Conservation (phyloP, 441 rosid genomes). For the Gossypium lobatum region DNA sequence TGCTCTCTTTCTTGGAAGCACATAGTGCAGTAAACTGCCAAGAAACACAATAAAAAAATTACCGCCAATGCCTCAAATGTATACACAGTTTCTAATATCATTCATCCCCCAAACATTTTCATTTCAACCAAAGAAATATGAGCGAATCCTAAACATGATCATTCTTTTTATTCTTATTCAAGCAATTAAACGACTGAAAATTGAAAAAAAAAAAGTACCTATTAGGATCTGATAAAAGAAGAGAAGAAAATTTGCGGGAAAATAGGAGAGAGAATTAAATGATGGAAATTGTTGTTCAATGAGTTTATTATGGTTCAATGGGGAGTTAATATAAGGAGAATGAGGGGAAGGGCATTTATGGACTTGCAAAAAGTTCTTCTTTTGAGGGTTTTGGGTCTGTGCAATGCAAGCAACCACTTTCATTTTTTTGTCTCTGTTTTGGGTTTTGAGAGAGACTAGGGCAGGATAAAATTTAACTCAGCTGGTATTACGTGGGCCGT, state of each 20-base stretch:
- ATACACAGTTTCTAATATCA: background rate
- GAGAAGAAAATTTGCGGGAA: slow-evolving; percentile 17
- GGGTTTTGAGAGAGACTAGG: background rate
- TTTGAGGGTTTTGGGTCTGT: slow-evolving; percentile 13
- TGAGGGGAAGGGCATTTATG: slow-evolving; percentile 23
- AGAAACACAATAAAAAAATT: slow-evolving; percentile 12
- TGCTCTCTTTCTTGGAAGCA: slow-evolving; percentile 55
- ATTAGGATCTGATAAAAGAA: slow-evolving; percentile 28
- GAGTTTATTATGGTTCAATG: background rate
- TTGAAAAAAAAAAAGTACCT: slow-evolving; percentile 29
- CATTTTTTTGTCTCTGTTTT: background rate
- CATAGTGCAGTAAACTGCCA: slow-evolving; percentile 39
- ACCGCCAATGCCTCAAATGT: slow-evolving; percentile 16
- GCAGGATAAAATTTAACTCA: background rate
- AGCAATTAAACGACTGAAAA: slow-evolving; percentile 12
- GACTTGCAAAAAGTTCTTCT: slow-evolving; percentile 12
- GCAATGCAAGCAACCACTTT: background rate
- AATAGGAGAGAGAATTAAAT: background rate
- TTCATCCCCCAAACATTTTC: background rate
- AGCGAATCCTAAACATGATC: slow-evolving; percentile 29
- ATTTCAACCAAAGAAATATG: slow-evolving; percentile 5
- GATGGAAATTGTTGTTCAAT: background rate
- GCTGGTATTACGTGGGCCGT: background rate
- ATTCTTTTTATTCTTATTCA: background rate
- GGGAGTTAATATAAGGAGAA: slow-evolving; percentile 1